Base-by-base conservation (phyloP, 352 stramenopile species). In the Phytophthora tubulina region DNA sequence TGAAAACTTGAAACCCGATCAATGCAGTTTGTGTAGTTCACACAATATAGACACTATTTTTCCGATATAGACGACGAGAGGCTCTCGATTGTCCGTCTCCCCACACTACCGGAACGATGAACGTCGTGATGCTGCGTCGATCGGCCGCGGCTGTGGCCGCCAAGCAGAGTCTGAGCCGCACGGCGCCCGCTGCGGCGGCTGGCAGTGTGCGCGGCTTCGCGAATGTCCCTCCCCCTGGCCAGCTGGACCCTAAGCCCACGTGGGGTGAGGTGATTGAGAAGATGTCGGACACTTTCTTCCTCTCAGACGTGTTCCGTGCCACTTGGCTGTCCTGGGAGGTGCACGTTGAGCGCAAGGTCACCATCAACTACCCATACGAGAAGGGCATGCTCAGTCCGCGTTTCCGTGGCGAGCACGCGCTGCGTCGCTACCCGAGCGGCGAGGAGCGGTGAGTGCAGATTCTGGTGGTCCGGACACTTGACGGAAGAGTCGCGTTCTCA, bases 331-430 rank as follows among this genome's bases (percentile, higher is more conserved):
- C 88, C 35, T 92, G 85, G 79, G 89, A 96, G 56, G 79, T 95
- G 53, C 88, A 95, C 75, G 63, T 94, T 48, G 87, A 96, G 70
- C 86, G 84, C 65, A 99, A 99, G 82, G 89, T 99, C 17, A 99
- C 97, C 35, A 99, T 99, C 84, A 99, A 99, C 88, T 99, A 99
- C 83, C 98, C 98, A 52, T 99, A 98, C 76, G 98, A 99, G 77
- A 99, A 99, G 80, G 94, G 93, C 67, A 89, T 95, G 63, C 70
- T 99, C 39, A 98, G 88, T 76, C 97, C 98, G 56, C 96, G 98
- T 60, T 99, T 99, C 85, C 96, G 98, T 77, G 98, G 98, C 41
- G 98, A 99, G 79, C 98, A 99, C 78, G 97, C 97, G 17, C 79
- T 99, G 59, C 90, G 98, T 69, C 92, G 98, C 61, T 99, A 99